Conservation (phyloP, 2,329 filamentous ascomycete genomes). For the Cercospora sp. region DNA sequence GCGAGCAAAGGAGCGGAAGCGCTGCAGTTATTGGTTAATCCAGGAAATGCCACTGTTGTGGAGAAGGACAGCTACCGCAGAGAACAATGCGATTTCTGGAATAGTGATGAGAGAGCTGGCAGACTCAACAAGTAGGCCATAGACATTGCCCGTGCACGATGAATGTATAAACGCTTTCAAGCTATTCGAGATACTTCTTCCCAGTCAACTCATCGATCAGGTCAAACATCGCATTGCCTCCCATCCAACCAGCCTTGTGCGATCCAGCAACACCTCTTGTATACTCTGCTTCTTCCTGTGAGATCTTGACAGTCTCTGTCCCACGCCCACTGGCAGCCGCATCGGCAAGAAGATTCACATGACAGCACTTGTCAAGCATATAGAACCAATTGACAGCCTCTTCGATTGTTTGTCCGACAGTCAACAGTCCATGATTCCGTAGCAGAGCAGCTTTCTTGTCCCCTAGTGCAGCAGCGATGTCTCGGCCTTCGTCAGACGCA, state of each 20-base stretch:
- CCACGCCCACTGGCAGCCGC: conserved; percentile 62
- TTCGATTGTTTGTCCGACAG: conserved; percentile 42
- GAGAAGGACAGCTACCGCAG: conserved; percentile 17
- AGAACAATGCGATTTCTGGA: conserved; percentile 22
- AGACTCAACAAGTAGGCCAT: conserved; percentile 12
- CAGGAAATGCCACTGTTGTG: conserved; percentile 19
- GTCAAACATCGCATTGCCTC: conserved; percentile 24
- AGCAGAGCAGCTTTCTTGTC: conserved; percentile 40
- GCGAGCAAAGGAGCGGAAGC: conserved; percentile 17
- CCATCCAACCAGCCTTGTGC: conserved; percentile 22
- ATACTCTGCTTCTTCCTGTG: conserved; percentile 64
- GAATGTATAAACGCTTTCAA: not conserved
- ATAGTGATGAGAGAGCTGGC: conserved; percentile 16
- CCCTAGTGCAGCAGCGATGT: conserved; percentile 42
- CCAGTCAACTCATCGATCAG: conserved; percentile 26
- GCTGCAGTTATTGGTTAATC: conserved; percentile 19
- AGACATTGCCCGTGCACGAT: not conserved
- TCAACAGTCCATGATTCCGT: conserved; percentile 47
- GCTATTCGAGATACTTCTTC: conserved; percentile 24
- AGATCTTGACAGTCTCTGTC: conserved; percentile 63
- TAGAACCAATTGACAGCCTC: conserved; percentile 43
- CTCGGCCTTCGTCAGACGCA: conserved; percentile 42
- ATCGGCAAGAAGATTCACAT: conserved; percentile 50
- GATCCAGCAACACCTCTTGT: conserved; percentile 19
- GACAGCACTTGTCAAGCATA: conserved; percentile 40